Evolutionary conservation across 73 alveolate genomes (phyloP), one percentile per base, ranked within the genome.

Genomic region (Loxodes magnus): DNA sequence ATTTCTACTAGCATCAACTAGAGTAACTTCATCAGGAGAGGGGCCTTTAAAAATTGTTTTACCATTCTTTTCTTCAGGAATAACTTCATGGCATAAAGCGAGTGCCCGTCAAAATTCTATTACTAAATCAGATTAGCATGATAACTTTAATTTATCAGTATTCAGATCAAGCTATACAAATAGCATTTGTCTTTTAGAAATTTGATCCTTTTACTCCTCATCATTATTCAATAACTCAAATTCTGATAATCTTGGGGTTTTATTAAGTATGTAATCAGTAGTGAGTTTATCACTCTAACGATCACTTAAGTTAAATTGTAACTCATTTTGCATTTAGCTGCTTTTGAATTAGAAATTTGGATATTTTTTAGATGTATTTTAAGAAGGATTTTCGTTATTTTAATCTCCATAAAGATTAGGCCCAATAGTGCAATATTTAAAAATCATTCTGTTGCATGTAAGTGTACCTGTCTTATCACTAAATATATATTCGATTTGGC

Each of bases 1-100:
- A 9, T 79, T 39, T 35, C 56, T 71, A 15, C 97, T 96, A 27
- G 94, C 76, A 57, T 87, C 96, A 19, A 92, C 96, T 15, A 92
- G 74, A 31, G 95, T 71, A 2, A 79, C 74, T 49, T 83, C 95
- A 59, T 83, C 95, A 23, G 95, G 95, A 16, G 91, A 77, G 12
- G 95, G 95, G 4, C 95, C 95, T 34, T 71, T 22, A 43, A 54
- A 62, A n/a, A n/a, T n/a, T 9, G 10, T 9, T 44, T 51, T 53
- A 53, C 44, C 12, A 3, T 26, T 38, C 30, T 43, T 77, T 27
- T 26, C 27, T 54, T 83, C 73, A 5, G 87, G 79, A 4, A 77
- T 68, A 44, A 90, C 76, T 42, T 77, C 91, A 72, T 83, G 95
- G 17, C 83, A 75, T 6, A 68, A 29, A 16, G 85, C 35, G 10